Evolutionary conservation across 768 basidiomycete species (phyloP).

Genomic region (Kockovaella imperatae): DNA sequence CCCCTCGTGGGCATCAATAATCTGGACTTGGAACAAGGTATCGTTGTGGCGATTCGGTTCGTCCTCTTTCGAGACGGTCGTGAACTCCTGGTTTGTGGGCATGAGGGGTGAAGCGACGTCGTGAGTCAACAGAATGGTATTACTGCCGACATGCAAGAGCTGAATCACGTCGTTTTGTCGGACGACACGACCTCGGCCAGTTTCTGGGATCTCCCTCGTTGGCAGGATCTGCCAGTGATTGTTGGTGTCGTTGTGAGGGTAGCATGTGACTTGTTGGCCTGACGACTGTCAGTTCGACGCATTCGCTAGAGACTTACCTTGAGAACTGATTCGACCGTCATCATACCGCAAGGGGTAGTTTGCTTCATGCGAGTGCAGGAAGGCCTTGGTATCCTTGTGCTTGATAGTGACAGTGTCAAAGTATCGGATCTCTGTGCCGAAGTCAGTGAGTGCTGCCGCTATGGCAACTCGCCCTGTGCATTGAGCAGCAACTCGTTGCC

Average conservation of each 20-base stretch:
- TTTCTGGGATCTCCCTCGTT: conserved; percentile 87
- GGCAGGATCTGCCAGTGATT: conserved; percentile 94
- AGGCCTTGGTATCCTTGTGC: conserved; percentile 89
- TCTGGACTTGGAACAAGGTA: conserved; percentile 71
- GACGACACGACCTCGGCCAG: conserved; percentile 84
- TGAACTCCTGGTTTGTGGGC: conserved; percentile 98
- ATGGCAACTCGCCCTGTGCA: conserved; percentile 63
- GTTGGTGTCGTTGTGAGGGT: conserved; percentile 87
- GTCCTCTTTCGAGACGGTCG: conserved; percentile 78
- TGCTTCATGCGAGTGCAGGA: conserved; percentile 86
- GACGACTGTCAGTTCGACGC: conserved; percentile 1
- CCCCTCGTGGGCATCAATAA: conserved; percentile 66
- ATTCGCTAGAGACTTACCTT: conserved; percentile 54
- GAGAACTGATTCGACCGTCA: conserved; percentile 88
- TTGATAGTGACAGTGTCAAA: conserved; percentile 77
- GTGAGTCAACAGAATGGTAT: conserved; percentile 78
- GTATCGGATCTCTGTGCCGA: conserved; percentile 82
- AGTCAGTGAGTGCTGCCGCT: neutral
- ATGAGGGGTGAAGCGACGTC: conserved; percentile 95
- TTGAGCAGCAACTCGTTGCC: conserved; percentile 89
- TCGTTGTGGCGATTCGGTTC: conserved; percentile 71
- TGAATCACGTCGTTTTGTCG: conserved; percentile 83
- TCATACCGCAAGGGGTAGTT: conserved; percentile 88
- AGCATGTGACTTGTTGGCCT: conserved; percentile 96
- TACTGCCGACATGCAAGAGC: conserved; percentile 76